Conservation (phyloP, 306 rosid species). For the Fragaria iinumae region DNA sequence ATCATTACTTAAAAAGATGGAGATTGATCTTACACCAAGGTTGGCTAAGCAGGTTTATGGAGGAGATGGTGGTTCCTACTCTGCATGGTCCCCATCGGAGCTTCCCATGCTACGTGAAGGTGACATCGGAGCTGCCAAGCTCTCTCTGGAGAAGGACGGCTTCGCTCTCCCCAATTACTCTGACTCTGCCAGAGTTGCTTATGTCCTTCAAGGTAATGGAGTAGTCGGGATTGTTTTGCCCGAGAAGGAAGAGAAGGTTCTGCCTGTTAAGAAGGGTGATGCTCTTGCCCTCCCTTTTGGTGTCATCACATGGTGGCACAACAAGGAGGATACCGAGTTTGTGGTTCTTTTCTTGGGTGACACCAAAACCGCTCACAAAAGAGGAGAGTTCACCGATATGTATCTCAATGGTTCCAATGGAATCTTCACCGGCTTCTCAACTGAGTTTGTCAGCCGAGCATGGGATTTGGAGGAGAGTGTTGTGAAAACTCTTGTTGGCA, state of each 20-base stretch:
- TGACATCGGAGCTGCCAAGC: background rate
- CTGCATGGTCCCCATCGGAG: background rate
- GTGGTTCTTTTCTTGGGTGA: background rate
- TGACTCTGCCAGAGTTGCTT: background rate
- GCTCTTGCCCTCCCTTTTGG: background rate
- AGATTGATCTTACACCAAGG: background rate
- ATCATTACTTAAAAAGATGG: background rate
- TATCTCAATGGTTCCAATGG: background rate
- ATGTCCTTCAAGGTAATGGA: background rate
- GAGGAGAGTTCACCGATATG: background rate
- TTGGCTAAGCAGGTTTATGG: background rate
- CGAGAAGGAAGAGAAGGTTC: background rate
- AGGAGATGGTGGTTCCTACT: background rate
- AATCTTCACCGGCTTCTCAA: background rate
- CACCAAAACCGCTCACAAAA: background rate
- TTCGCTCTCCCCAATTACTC: background rate
- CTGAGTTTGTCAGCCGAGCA: background rate
- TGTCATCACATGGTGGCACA: background rate
- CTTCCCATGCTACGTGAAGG: background rate
- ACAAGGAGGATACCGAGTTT: background rate
- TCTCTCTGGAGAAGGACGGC: background rate
- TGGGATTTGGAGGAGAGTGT: background rate
- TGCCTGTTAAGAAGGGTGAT: background rate
- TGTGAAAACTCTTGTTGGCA: background rate
- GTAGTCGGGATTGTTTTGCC: background rate